A percentile compares a stretch with the other conserved stretches of the same genome.
Conservation (phyloP, 1,139 yeast genomes). For the Yarrowia galli region DNA sequence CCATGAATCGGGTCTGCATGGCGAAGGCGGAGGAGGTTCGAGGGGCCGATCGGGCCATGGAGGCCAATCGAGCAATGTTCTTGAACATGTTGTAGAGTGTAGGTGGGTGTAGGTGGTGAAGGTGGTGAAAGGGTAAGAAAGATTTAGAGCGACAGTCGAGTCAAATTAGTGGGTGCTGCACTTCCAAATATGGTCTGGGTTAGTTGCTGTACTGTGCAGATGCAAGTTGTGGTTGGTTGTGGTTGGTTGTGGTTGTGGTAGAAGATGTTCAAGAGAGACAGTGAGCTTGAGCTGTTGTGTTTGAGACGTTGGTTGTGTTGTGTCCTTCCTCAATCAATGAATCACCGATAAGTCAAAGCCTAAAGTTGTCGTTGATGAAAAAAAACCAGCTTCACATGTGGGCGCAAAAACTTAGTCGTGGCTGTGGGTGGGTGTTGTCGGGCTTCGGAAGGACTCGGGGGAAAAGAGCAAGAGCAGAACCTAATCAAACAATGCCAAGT, state of each 20-base stretch:
- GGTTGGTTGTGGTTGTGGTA: no score
- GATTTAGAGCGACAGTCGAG: not conserved
- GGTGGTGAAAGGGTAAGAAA: not conserved
- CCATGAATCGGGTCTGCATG: conserved; percentile 17
- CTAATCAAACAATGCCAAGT: not conserved
- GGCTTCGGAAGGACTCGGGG: not conserved
- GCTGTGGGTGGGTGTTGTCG: no score
- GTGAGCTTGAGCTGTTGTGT: no score
- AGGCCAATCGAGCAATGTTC: conserved; percentile 34
- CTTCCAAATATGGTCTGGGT: conserved; percentile 39
- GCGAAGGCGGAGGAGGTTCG: conserved; percentile 3
- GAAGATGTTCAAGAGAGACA: no score
- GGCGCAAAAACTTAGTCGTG: not conserved
- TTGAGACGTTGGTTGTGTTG: not conserved
- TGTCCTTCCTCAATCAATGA: not conserved
- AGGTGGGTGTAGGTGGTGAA: not conserved
- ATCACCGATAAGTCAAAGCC: conserved; percentile 12
- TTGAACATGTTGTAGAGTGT: conserved; percentile 23
- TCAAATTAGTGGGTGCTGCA: conserved; percentile 37
- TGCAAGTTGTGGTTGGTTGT: not conserved
- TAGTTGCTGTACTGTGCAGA: not conserved
- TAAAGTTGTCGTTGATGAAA: conserved; percentile 7
- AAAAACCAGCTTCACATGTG: conserved; percentile 1
- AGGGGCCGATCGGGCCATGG: conserved; percentile 36
- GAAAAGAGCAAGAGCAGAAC: not conserved